phyloP scores from a whole-genome alignment of 2,329 filamentous ascomycete genomes.

The Stachybotrys echinatus region DNA sequence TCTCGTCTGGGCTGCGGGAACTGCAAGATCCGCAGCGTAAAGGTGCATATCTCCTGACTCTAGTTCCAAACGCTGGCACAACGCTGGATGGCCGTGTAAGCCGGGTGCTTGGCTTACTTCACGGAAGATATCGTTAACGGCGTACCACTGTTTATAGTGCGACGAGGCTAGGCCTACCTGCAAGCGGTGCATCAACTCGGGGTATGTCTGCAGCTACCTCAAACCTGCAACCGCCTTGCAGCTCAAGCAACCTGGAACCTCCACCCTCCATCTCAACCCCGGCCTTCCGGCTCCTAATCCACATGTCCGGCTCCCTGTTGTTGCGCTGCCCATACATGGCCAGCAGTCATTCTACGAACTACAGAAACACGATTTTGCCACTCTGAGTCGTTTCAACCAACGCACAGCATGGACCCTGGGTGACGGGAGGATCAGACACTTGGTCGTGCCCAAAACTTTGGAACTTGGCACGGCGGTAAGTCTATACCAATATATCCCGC shows the following conservation, averaged over 20 bases:
- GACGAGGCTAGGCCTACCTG: slow-evolving; percentile 47
- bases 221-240: slow-evolving; percentile 13
- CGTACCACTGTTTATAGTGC: slow-evolving; percentile 30
- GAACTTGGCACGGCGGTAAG: slow-evolving; percentile 34
- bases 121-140: slow-evolving; percentile 5
- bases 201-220: slow-evolving; percentile 44
- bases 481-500: neutral
- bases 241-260: slow-evolving; percentile 11
- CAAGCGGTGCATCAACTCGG: slow-evolving; percentile 38
- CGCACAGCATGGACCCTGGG: slow-evolving; percentile 37
- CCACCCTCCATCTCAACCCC: slow-evolving; percentile 10
- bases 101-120: too few relatives aligned
- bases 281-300: neutral
- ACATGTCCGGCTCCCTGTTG: slow-evolving; percentile 15
- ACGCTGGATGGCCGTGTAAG: too few relatives aligned
- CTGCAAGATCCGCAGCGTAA: slow-evolving; percentile 49
- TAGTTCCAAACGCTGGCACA: slow-evolving; percentile 4
- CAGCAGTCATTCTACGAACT: slow-evolving; percentile 21
- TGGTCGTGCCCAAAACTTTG: slow-evolving; percentile 29
- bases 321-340: slow-evolving; percentile 12
- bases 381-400: slow-evolving; percentile 35
- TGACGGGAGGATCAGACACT: slow-evolving; percentile 16
- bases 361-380: slow-evolving; percentile 22
- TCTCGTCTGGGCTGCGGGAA: slow-evolving; percentile 50
- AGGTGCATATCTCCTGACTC: slow-evolving; percentile 27